Percentiles rank a stretch among this genome's conserved stretches.
These are phyloP conservation scores for Lyophyllum semitale DNA, from an alignment of 768 basidiomycete species.

Conservation along the genomic window DNA sequence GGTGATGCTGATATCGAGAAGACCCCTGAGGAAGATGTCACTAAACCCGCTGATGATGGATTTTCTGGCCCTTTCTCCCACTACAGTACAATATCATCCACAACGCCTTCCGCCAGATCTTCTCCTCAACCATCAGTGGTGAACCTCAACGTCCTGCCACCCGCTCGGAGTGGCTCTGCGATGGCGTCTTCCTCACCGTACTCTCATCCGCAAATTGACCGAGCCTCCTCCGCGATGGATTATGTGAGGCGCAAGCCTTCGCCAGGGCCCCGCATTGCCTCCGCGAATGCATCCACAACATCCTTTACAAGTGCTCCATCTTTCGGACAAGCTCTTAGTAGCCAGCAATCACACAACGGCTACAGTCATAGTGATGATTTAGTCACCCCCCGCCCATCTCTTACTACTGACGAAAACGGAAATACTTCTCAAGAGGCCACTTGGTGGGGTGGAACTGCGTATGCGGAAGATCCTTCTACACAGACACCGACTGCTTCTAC, in stretches of 20 bases:
- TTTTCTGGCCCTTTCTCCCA: constrained; percentile 87
- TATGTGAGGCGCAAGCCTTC: constrained; percentile 58
- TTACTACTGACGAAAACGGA: constrained; percentile 30
- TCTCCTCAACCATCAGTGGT: constrained; percentile 68
- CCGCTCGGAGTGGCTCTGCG: constrained; percentile 69
- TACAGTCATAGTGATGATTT: constrained; percentile 32
- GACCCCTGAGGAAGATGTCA: constrained; percentile 35
- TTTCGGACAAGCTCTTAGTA: constrained; percentile 35
- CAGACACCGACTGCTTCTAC: constrained; percentile 70
- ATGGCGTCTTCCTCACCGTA: constrained; percentile 57
- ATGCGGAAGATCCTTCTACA: constrained; percentile 32
- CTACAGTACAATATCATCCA: constrained; percentile 89
- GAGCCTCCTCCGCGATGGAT: constrained; percentile 80
- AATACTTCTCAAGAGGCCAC: constrained; percentile 40
- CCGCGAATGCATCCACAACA: constrained; percentile 52
- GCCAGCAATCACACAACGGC: constrained; percentile 32
- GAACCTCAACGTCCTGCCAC: constrained; percentile 43
- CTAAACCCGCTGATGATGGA: constrained; percentile 38
- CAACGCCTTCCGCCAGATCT: constrained; percentile 70
- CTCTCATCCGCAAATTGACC: constrained; percentile 58
- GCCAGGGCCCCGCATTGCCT: constrained; percentile 55
- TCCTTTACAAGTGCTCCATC: constrained; percentile 49
- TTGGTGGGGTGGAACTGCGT: constrained; percentile 66
- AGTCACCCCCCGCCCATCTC: constrained; percentile 32
- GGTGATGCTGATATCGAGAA: constrained; percentile 74